Evolutionary conservation across 1,139 yeast species (phyloP).

Genomic region (Arxiozyma heterogenica): DNA sequence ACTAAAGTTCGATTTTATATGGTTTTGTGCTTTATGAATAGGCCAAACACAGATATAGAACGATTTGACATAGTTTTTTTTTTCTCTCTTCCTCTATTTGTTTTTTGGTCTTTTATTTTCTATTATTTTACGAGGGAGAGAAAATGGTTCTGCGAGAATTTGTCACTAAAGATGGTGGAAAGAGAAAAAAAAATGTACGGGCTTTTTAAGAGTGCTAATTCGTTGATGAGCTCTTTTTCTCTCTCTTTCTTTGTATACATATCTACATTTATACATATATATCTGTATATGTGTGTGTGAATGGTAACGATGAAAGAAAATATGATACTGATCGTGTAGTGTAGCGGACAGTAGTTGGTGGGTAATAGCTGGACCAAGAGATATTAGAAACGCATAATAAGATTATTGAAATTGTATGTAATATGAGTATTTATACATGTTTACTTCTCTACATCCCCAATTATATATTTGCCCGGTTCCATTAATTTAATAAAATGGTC

Average conservation of each 20-base stretch:
- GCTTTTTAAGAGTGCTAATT: neutral
- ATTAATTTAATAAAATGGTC: constrained; percentile 39
- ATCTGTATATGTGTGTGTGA: too few relatives aligned
- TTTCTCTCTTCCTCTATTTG: neutral
- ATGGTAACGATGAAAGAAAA: neutral
- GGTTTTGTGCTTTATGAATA: too few relatives aligned
- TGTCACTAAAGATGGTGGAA: neutral
- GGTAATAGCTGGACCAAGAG: neutral
- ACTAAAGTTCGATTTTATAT: neutral
- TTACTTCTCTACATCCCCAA: constrained; percentile 10
- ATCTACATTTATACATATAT: too few relatives aligned
- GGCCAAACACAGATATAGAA: too few relatives aligned
- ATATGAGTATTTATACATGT: neutral
- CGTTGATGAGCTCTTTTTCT: too few relatives aligned
- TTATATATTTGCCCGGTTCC: constrained; percentile 31
- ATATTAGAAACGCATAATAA: too few relatives aligned
- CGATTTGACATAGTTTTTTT: neutral
- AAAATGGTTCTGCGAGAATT: neutral
- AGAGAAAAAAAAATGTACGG: neutral
- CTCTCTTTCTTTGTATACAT: neutral
- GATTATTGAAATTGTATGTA: too few relatives aligned
- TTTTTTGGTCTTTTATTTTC: too few relatives aligned
- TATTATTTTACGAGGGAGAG: neutral
- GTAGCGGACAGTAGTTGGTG: neutral
- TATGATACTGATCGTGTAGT: neutral